Evolutionary conservation across 306 rosid genomes (phyloP), one percentile per base, ranked within the genome.

Genomic region (Ormosia semicastrata): DNA sequence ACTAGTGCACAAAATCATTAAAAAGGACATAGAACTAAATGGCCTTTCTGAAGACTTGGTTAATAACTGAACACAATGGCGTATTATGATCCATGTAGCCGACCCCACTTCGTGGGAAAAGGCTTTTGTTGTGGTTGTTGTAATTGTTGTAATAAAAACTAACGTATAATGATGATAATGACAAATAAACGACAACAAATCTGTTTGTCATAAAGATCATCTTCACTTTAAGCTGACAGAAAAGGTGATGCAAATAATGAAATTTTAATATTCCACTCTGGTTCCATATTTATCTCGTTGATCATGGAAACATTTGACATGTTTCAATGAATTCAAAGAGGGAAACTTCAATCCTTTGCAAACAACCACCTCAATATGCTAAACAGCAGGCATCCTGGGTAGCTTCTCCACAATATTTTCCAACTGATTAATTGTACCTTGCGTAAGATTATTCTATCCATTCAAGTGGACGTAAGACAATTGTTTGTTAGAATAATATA

Each of bases 211-310:
- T 24, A 43, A 62, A 53, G 80, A 72, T 72, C 39, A 17, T 60
- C 71, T 36, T 73, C 66, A 83, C 6, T 53, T 63, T 39, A 72
- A 65, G 66, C 63, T 14, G 58, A 43, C 41, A 65, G n/a, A 37
- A 15, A 66, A 46, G 52, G 49, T 5, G 4, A 56, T 33, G 47
- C 10, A 41, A 9, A 43, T 6, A 32, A 18, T 30, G 29, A 71
- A 54, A 30, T 63, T 29, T 40, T 52, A 58, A 56, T 24, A 8
- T 71, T 49, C n/a, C 70, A 57, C 69, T 4, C 40, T 2, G 72
- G 36, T 66, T 73, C 64, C 37, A 66, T 40, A 14, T 34, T 67
- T 59, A 58, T 58, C 47, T 53, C 50, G 58, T 34, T 24, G 30
- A 60, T 46, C 3, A 5, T 39, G 6, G 52, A 60, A 49, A 69